Evolutionary conservation across 805 yeast genomes (phyloP), one percentile per base, ranked within the genome.

Genomic region (Metschnikowia reukaufii): DNA sequence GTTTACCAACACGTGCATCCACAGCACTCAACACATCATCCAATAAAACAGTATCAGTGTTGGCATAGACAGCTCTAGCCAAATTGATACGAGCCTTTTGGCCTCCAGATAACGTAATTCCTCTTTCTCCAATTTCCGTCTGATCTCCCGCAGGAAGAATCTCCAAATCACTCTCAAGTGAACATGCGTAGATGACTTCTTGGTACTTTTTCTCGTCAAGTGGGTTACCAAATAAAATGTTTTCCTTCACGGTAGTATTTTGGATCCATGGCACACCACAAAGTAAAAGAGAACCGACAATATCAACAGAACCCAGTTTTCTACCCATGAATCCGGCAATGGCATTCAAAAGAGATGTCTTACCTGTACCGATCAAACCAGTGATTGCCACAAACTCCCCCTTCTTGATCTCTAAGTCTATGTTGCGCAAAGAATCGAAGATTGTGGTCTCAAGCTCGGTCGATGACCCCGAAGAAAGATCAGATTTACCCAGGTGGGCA

Each of bases 21-120:
- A 88, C 94, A 4, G 96, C 95, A 67, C 88, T 81, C 48, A 88
- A 72, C 13, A 87, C 89, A 61, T 88, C 96, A 61, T 88, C 96
- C 44, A 88, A 65, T 42, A 88, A 64, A 34, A 84, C 74, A 20
- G 86, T 82, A 58, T 86, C 89, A 17, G 77, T 77, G 23, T 81
- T 73, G 13, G 84, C 79, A 58, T 88, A 88, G 2, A 86, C 88
- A 2, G 92, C 85, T 61, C 96, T 76, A 3, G 96, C 96, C 49
- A 88, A 67, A 58, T 81, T 80, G 44, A 88, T 78, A 63, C 96
- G 78, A 0, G 95, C 92, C 70, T 88, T 88, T 63, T 88, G 96
- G 42, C 96, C 96, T 46, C 96, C 96, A n/a, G 92, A 84, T 36
- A 88, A 67, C 0, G 94, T 86, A 40, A 88, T 82, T 58, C 96